Evolutionary conservation across 768 basidiomycete genomes (phyloP), one percentile per base, ranked within the genome.

Genomic region (Agaricus subrufescens): DNA sequence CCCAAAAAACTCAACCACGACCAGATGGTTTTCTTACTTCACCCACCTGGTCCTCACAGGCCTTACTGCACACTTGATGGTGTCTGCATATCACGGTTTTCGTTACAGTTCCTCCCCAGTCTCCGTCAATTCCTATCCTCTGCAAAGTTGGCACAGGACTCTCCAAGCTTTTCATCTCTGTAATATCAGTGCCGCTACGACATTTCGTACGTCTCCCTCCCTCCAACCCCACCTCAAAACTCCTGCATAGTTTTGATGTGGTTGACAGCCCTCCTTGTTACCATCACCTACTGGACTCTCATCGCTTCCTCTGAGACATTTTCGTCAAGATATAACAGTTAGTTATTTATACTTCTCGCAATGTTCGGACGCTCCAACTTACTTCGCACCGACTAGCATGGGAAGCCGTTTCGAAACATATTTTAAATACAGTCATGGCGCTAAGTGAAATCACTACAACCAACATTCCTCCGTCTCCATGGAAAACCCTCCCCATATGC

Each of bases 1-100:
- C 7, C 19, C 19, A n/a, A 19, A 19, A 46, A 12, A 3, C n/a
- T n/a, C 29, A 9, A 25, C 31, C n/a, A 30, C 39, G 2, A 14
- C 38, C 43, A 87, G 86, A 7, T 85, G 71, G 70, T 78, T 85
- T 60, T 79, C 81, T 4, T 89, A 82, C 67, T 88, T 89, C 64
- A 89, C 87, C 0, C 63, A 81, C 54, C 74, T 88, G 2, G 76
- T 82, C 0, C 85, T 80, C 60, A 79, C 82, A 30, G 87, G 87
- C 0, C 63, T 87, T 2, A 73, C 77, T 31, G 75, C 85, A 12
- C 89, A 87, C 67, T 80, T 83, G 65, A 84, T 77, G 65, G 83
- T 84, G 0, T 67, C 86, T 1, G 73, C 78, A 7, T 71, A 80
- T 4, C 86, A 87, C 56, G 81, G 82, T 0, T 46, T 75, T 15